Evolutionary conservation across 495 filamentous ascomycete genomes (phyloP), one percentile per base, ranked within the genome.

Genomic region (Massariosphaeria phaeospora): DNA sequence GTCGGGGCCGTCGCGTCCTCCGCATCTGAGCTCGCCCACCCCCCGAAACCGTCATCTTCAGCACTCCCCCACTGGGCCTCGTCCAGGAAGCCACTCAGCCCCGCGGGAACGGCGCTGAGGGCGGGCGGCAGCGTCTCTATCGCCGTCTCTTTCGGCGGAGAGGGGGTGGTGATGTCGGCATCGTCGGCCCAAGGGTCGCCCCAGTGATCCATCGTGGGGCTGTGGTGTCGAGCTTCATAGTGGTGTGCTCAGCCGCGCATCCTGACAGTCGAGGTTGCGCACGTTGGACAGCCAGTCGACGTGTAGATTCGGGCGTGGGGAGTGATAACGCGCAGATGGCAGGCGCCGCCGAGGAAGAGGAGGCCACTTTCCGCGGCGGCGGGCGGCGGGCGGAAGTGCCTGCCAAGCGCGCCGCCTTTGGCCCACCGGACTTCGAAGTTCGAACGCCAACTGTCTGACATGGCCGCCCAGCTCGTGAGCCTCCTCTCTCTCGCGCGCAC

Each of bases 121-220:
- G 42, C 34, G 18, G 31, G 24, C 23, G 46, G 38, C 17, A 48
- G 38, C 39, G 34, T 25, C 26, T 29, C 25, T 2, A 30, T n/a
- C 26, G 52, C 43, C 48, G 54, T 26, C 24, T 57, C 35, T 43
- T 43, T 44, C 25, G 27, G 15, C 12, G 56, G 55, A 13, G 55
- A 33, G 11, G 44, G 42, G 33, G 43, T 45, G 31, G 52, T 34
- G 47, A 34, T 45, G 20, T 56, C 40, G 51, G 40, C 47, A 49
- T 60, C 51, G 29, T 64, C 61, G 44, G 61, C 61, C 61, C 61
- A 64, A 39, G 61, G 61, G 57, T 64, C 61, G 46, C 57, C 61
- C 61, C 61, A 64, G 41, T 60, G 46, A 57, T 64, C 61, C 61
- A 64, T 64, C 26, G 52, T 64, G 47, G 35, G 23, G 43, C 13